A percentile compares a stretch with the other conserved stretches of the same genome.
Evolutionary conservation across 2,329 filamentous ascomycete species (phyloP).

Genomic region (Graphilbum ipis-grandicollis): DNA sequence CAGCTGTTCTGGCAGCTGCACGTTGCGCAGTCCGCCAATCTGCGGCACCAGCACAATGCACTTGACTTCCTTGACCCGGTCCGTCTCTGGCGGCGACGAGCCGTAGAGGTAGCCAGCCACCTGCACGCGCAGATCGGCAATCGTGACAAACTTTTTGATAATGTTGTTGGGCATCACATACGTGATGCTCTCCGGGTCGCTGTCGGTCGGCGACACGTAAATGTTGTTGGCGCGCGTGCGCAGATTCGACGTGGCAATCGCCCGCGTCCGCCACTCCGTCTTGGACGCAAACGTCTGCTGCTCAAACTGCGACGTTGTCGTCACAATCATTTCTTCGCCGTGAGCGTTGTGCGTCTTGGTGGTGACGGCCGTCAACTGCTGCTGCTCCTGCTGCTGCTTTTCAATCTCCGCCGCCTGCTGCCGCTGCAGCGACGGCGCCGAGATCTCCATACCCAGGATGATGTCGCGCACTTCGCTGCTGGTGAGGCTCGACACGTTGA

Average conservation of each 20-base stretch:
- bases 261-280: slow-evolving; percentile 94
- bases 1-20: slow-evolving; percentile 76
- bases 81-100: slow-evolving; percentile 79
- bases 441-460: slow-evolving; percentile 98
- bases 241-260: slow-evolving; percentile 90
- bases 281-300: slow-evolving; percentile 96
- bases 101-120: slow-evolving; percentile 94
- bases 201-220: slow-evolving; percentile 92
- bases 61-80: slow-evolving; percentile 90
- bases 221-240: slow-evolving; percentile 93
- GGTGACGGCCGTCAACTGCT: slow-evolving; percentile 89
- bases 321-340: slow-evolving; percentile 95
- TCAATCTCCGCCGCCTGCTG: slow-evolving; percentile 98
- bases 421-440: slow-evolving; percentile 90
- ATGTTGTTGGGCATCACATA: slow-evolving; percentile 99
- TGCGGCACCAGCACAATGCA: slow-evolving; percentile 97
- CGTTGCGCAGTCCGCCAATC: slow-evolving; percentile 80
- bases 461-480: slow-evolving; percentile 96
- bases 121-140: slow-evolving; percentile 89
- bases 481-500: slow-evolving; percentile 93
- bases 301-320: slow-evolving; percentile 94
- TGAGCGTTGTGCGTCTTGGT: slow-evolving; percentile 97
- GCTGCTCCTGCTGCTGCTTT: slow-evolving; percentile 94
- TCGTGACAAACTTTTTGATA: slow-evolving; percentile 93
- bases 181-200: slow-evolving; percentile 76